Percentiles rank a stretch among this genome's conserved stretches.
Conservation (phyloP, 441 rosid genomes). For the Jatropha multifida region DNA sequence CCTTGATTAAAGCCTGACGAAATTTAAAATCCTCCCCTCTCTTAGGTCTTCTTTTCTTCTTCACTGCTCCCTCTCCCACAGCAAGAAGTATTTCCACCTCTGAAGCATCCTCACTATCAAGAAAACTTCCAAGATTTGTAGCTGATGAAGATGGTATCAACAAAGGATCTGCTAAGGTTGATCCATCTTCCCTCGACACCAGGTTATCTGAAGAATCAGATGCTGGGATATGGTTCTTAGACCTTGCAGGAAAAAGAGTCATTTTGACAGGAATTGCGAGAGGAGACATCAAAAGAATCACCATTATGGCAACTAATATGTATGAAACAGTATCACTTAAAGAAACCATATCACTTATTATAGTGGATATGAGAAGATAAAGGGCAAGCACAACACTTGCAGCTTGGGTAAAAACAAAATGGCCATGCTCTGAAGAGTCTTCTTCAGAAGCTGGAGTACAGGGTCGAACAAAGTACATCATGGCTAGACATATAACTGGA, state of each 20-base stretch:
- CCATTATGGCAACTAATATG: slow-evolving; percentile 55
- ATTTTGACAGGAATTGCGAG: slow-evolving; percentile 91
- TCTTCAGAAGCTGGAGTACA: slow-evolving; percentile 87
- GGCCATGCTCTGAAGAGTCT: slow-evolving; percentile 75
- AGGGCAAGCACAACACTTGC: slow-evolving; percentile 65
- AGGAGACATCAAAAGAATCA: slow-evolving; percentile 63
- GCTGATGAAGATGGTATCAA: slow-evolving; percentile 67
- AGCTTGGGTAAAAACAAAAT: slow-evolving; percentile 70
- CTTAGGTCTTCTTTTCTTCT: slow-evolving; percentile 77
- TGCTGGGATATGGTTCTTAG: slow-evolving; percentile 39
- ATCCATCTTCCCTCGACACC: slow-evolving; percentile 43
- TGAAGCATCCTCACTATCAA: slow-evolving; percentile 51
- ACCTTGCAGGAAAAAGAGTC: slow-evolving; percentile 70
- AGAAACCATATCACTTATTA: slow-evolving; percentile 44
- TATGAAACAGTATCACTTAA: slow-evolving; percentile 44
- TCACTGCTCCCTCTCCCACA: slow-evolving; percentile 86
- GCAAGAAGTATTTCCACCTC: slow-evolving; percentile 83
- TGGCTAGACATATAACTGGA: slow-evolving; percentile 61
- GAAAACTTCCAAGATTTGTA: slow-evolving; percentile 55
- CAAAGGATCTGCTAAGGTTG: slow-evolving; percentile 49
- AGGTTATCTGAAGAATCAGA: slow-evolving; percentile 59
- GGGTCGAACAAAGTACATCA: slow-evolving; percentile 74
- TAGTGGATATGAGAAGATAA: slow-evolving; percentile 59
- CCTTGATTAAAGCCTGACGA: slow-evolving; percentile 73
- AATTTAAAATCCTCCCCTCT: slow-evolving; percentile 95